Evolutionary conservation across 2,329 filamentous ascomycete genomes (phyloP).

Genomic region (Botrytis fragariae): DNA sequence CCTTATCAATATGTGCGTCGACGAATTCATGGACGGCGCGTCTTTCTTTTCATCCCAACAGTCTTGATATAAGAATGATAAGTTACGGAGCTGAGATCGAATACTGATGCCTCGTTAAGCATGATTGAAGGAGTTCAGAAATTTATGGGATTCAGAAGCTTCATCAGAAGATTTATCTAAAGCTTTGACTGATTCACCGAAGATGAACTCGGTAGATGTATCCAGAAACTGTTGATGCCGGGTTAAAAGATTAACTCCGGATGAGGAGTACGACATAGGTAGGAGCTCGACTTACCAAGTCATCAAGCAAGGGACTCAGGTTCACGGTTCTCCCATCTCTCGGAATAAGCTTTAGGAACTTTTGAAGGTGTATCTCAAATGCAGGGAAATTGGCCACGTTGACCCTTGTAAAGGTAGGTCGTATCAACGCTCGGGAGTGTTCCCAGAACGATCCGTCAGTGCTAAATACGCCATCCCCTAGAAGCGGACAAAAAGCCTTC

Average conservation of each 20-base stretch:
- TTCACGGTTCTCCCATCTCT: constrained; percentile 25
- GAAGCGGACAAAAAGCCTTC: neutral
- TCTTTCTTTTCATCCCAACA: neutral
- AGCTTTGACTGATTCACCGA: constrained; percentile 50
- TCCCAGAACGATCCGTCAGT: constrained; percentile 19
- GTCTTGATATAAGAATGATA: neutral
- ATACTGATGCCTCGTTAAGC: neutral
- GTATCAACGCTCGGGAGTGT: constrained; percentile 42
- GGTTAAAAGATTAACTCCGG: neutral
- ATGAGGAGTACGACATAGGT: neutral
- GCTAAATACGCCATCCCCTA: constrained; percentile 21
- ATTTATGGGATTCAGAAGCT: neutral
- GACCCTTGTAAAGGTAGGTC: constrained; percentile 50
- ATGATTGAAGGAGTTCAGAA: neutral
- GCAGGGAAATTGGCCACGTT: constrained; percentile 63
- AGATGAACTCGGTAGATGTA: constrained; percentile 45
- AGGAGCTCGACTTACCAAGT: neutral
- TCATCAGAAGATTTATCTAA: neutral
- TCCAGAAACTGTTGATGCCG: constrained; percentile 31
- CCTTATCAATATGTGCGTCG: neutral
- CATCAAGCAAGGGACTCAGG: neutral
- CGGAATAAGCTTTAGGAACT: constrained; percentile 5
- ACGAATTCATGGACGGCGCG: neutral
- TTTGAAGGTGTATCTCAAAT: constrained; percentile 57
- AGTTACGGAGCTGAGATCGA: neutral